Base-by-base conservation (phyloP, 257 asterid genomes). In the Solanum neorickii region DNA sequence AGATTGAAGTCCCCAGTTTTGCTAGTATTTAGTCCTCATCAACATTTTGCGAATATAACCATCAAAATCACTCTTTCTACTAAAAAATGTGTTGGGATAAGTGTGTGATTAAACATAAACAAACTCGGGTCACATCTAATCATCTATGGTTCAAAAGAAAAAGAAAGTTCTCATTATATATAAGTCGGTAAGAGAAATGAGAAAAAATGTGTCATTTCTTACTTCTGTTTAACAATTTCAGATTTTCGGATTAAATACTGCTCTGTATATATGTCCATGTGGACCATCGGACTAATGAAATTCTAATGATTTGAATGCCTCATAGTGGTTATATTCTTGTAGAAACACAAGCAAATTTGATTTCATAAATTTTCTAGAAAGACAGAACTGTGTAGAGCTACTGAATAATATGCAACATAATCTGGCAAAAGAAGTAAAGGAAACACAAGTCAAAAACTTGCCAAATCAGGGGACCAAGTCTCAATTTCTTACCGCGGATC, bases 401-500 rank as follows among this genome's bases (percentile, higher is more conserved):
- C 29, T 3, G 85, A 49, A 49, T 20, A 82, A 82, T 21, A 82
- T 82, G 33, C 78, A 89, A 31, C 73, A 41, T n/a, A 80, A 27
- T 78, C 84, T 44, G 82, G 41, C 25, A 49, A 49, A 23, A 86
- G 46, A 52, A 84, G 27, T 29, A 65, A 86, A 89, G 47, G 25
- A 46, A 20, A 76, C 12, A 39, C 16, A 37, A 83, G 27, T 73
- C n/a, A 66, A 73, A 74, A 41, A 35, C 74, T 31, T 68, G 82
- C 27, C 52, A 72, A 86, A 70, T 35, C 68, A 88, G 5, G 41
- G 77, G 82, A 47, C 52, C 25, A 39, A 70, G 80, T 37, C 37
- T 88, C 37, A 77, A 87, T 15, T 72, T 44, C 91, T 87, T 60
- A 95, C 99, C 98, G 94, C 56, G 99, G 98, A 86, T 96, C 99